Conservation (phyloP, 495 filamentous ascomycete species). For the Staphylotrichum longicolle region DNA sequence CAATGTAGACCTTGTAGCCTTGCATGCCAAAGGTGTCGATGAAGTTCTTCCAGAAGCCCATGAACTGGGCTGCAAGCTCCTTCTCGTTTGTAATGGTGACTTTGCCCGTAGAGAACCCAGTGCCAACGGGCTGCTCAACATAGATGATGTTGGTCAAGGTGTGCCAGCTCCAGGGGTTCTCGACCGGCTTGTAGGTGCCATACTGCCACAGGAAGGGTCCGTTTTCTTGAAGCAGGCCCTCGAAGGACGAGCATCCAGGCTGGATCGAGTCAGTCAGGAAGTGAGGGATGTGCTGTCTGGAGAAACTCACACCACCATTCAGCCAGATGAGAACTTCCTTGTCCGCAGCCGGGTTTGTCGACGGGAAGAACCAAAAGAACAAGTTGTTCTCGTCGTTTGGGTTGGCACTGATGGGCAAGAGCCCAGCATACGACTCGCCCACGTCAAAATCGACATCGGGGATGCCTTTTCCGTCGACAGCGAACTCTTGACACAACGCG, state of each 20-base stretch:
- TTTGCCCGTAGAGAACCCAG: slow-evolving; percentile 65
- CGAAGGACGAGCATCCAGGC: slow-evolving; percentile 66
- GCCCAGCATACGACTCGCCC: slow-evolving; percentile 73
- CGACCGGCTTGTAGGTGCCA: slow-evolving; percentile 61
- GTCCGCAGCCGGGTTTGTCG: slow-evolving; percentile 50
- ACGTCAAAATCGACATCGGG: slow-evolving; percentile 74
- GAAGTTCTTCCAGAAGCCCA: slow-evolving; percentile 69
- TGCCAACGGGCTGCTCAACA: slow-evolving; percentile 75
- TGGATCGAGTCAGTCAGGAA: slow-evolving; percentile 16
- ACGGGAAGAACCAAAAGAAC: slow-evolving; percentile 80
- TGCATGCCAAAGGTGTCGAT: slow-evolving; percentile 65
- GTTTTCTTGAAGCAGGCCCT: slow-evolving; percentile 71
- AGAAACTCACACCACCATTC: slow-evolving; percentile 57
- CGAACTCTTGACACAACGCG: slow-evolving; percentile 47
- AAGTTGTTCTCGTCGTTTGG: slow-evolving; percentile 54
- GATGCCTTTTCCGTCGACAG: slow-evolving; percentile 63
- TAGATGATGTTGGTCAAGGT: slow-evolving; percentile 77
- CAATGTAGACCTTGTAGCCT: slow-evolving; percentile 62
- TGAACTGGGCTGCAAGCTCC: slow-evolving; percentile 66
- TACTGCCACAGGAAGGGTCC: slow-evolving; percentile 74
- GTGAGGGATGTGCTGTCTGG: background rate
- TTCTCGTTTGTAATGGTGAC: slow-evolving; percentile 61
- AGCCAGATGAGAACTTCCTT: slow-evolving; percentile 75
- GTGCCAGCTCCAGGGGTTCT: slow-evolving; percentile 66
- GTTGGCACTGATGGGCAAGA: slow-evolving; percentile 59